Evolutionary conservation across 2,329 filamentous ascomycete species (phyloP), one percentile per base, ranked within the genome.

Genomic region (Diaporthe citrichinensis): DNA sequence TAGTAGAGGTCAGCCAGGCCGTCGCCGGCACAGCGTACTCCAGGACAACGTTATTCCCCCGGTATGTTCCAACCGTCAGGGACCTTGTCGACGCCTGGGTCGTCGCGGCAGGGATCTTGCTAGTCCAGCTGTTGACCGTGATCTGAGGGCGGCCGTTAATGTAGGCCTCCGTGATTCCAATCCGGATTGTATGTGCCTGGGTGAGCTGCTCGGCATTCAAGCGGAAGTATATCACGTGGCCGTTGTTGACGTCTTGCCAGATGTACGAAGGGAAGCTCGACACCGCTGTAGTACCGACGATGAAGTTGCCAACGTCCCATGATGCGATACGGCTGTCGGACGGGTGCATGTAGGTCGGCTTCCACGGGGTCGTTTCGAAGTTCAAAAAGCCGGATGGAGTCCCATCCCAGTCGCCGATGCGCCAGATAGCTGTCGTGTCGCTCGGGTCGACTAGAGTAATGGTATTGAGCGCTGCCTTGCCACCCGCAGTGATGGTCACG

Each of bases 331-430:
- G 81, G 68, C 77, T 78, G 76, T 83, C 81, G 2, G 81, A 84
- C 3, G 84, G 84, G 71, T 85, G 84, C 84, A 85, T 86, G 74
- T 85, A 85, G 0, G 84, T 85, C 8, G 82, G 84, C 77, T 85
- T 84, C 81, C 84, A 84, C 9, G 84, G 82, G 10, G 81, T 82
- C 61, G 84, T 82, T 59, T 79, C 82, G 67, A 84, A 80, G 78
- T 84, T 83, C 72, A 82, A 73, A 75, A 84, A 84, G 12, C 83
- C 83, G 20, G 78, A 77, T 1, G 83, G 82, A 2, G 82, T 83
- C 9, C 83, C 83, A 77, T 84, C 83, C 82, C 81, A 83, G 71
- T 81, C 82, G 67, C 82, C 83, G 55, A 84, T 84, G 65, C 83
- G 81, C 83, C 83, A 84, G 58, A 84, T 80, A 10, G 79, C 80